These are phyloP conservation scores for Knoxdaviesia proteae DNA, from an alignment of 2,329 filamentous ascomycete species.

Conservation along the genomic window DNA sequence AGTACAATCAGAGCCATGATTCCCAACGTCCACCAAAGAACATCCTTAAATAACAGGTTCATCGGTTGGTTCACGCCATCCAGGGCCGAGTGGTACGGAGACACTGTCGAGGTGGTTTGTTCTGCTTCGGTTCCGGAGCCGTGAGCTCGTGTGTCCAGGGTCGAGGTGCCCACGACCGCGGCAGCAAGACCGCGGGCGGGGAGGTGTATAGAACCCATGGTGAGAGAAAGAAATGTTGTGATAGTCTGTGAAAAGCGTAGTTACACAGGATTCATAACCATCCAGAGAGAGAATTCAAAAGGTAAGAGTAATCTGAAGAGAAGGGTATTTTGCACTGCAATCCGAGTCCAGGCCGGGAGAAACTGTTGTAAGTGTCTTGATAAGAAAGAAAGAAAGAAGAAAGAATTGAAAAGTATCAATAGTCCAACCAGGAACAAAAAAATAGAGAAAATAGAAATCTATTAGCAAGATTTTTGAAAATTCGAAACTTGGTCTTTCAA, in stretches of 20 bases:
- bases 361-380: neutral
- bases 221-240: neutral
- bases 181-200: neutral
- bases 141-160: slow-evolving; percentile 10
- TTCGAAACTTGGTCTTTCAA: neutral
- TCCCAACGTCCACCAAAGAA: slow-evolving; percentile 40
- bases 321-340: too few species aligned
- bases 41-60: slow-evolving; percentile 35
- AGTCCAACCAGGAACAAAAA: neutral
- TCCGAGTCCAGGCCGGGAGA: neutral
- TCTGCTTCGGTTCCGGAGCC: slow-evolving; percentile 9
- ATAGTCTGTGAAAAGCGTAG: too few species aligned
- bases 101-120: slow-evolving; percentile 23
- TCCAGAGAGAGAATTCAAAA: neutral
- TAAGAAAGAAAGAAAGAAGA: neutral
- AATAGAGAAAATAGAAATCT: neutral
- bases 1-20: slow-evolving; percentile 32
- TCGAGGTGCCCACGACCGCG: slow-evolving; percentile 10
- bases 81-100: slow-evolving; percentile 32
- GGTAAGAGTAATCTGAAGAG: neutral
- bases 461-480: neutral
- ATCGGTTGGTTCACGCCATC: slow-evolving; percentile 38
- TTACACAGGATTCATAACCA: too few species aligned
- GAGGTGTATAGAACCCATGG: neutral
- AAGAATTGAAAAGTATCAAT: neutral